Conservation (phyloP, 2,329 filamentous ascomycete species). For the Fusarium sp. region DNA sequence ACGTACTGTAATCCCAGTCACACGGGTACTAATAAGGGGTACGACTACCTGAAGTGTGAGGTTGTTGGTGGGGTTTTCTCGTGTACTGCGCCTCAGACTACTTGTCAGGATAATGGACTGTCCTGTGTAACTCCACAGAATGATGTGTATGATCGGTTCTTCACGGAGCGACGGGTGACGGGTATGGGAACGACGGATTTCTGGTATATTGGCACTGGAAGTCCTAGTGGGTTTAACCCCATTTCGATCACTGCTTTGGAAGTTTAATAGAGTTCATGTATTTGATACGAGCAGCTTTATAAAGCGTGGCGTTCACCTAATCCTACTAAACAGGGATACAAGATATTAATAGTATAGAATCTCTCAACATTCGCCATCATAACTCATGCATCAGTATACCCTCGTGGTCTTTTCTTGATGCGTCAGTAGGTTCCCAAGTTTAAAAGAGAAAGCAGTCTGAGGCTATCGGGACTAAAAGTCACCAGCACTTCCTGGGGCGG, state of each 20-base stretch:
- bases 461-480: too few relatives aligned
- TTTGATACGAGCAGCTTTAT: too few relatives aligned
- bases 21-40: neutral
- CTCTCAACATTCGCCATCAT: too few relatives aligned
- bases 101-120: neutral
- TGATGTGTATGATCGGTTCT: neutral
- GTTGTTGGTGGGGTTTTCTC: neutral
- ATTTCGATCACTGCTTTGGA: neutral
- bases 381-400: too few relatives aligned
- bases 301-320: too few relatives aligned
- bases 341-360: too few relatives aligned
- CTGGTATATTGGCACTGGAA: neutral
- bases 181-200: neutral
- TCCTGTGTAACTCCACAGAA: neutral
- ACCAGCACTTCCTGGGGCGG: too few relatives aligned
- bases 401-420: too few relatives aligned
- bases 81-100: neutral
- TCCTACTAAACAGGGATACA: fast-evolving
- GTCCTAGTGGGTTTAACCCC: neutral
- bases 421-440: too few relatives aligned
- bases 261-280: fast-evolving
- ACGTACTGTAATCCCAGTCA: neutral
- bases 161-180: neutral
- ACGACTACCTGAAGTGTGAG: neutral
- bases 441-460: too few relatives aligned